Base-by-base conservation (phyloP, 108 stramenopile genomes). In the Nannochloropsis salina region DNA sequence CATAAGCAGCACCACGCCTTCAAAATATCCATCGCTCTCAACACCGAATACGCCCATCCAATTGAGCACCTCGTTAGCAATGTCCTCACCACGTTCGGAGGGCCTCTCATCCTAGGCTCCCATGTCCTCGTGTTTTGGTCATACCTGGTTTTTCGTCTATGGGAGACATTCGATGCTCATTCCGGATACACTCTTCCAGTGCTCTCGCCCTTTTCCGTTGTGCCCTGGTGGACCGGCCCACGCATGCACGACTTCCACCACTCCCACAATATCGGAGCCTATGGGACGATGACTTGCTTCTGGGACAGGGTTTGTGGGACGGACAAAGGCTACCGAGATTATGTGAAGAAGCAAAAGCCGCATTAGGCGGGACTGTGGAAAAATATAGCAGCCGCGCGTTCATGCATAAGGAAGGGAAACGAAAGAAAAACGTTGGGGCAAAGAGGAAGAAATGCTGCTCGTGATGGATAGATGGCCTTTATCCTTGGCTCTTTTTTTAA, bases 141-240 rank as follows among this genome's bases (percentile, higher is more conserved):
- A n/a, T 82, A 44, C 82, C 21, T 82, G 20, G 44, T 20, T 82
- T 44, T 45, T 43, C 42, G 44, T 21, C 82, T 82, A 15, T 44
- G 42, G 44, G 82, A 82, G 4, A 82, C 44, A 21, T 43, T 82
- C 20, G 82, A 82, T 82, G 82, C 20, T 20, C 82, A 82, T 45
- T 82, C 44, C 15, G 82, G 82, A 45, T 82, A 82, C 21, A 45
- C 42, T 4, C 15, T 82, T 20, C 82, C 82, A 20, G 20, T 43
- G 5, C 42, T 82, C 9, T 82, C 42, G 5, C 82, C 82, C 3
- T 82, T 43, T 20, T 82, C 82, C 21, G 82, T 43, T 15, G 9
- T 82, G 42, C 82, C 82, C 21, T 82, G 82, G 82, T 43, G 82
- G 44, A 82, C 44, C 20, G 82, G 82, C 44, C 82, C 82, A 21